phyloP scores from a whole-genome alignment of 345 rosid species.

The Heritiera littoralis region DNA sequence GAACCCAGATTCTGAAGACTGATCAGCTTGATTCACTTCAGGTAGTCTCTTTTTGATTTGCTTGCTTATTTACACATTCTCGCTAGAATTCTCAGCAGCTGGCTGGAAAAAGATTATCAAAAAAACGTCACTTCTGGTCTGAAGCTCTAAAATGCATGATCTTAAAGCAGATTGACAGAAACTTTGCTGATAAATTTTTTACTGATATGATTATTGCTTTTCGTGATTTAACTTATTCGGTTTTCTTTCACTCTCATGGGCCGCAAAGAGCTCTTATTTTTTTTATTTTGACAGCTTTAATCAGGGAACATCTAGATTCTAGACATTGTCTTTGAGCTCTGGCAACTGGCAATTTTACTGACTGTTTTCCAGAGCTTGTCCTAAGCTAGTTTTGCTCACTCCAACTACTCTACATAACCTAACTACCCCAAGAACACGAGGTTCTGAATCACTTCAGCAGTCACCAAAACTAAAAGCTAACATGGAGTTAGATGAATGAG shows the following conservation, averaged over 20 bases:
- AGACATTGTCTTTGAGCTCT: too few species aligned
- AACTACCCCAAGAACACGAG: not conserved
- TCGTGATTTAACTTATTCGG: too few species aligned
- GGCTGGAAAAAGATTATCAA: not conserved
- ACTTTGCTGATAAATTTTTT: not conserved
- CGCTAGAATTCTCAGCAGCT: not conserved
- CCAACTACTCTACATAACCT: too few species aligned
- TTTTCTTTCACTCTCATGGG: too few species aligned
- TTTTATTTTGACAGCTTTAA: not conserved
- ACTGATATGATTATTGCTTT: not conserved
- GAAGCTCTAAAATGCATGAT: not conserved
- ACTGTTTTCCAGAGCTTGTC: too few species aligned
- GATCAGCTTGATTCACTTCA: slow-evolving; percentile 8
- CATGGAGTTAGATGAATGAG: not conserved
- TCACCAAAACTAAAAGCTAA: not conserved
- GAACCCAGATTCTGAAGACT: not conserved
- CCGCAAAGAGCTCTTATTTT: too few species aligned
- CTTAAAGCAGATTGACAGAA: not conserved
- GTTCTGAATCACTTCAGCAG: not conserved
- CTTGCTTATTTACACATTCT: not conserved
- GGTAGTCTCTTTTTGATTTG: not conserved
- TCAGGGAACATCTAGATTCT: too few species aligned
- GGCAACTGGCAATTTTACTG: too few species aligned
- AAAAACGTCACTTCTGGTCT: not conserved
- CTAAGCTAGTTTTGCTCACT: too few species aligned